Conservation (phyloP, 495 filamentous ascomycete species). For the Ramalina peruviana region DNA sequence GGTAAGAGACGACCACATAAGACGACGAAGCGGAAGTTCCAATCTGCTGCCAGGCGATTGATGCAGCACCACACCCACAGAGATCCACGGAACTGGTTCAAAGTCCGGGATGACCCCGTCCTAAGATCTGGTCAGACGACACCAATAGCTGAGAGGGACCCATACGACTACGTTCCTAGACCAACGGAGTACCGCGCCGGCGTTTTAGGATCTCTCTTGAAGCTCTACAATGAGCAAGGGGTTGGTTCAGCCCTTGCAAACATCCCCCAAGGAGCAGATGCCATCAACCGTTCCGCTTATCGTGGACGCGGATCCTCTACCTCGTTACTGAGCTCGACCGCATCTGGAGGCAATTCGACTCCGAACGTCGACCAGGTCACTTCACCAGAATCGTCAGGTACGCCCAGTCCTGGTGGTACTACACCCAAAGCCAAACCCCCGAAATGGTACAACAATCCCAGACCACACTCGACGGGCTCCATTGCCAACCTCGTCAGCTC, state of each 20-base stretch:
- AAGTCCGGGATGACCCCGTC: constrained; percentile 26
- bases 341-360: constrained; percentile 1
- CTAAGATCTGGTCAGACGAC: constrained; percentile 45
- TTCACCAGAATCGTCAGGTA: constrained; percentile 27
- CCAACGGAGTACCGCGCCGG: constrained; percentile 63
- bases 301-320: not conserved
- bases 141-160: constrained; percentile 42
- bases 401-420: constrained; percentile 21
- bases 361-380: constrained; percentile 20
- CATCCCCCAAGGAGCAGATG: constrained; percentile 9
- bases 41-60: constrained; percentile 5
- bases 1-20: not conserved
- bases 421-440: constrained; percentile 32
- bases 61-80: constrained; percentile 16
- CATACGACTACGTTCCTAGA: constrained; percentile 51
- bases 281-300: constrained; percentile 3
- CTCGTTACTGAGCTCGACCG: constrained; percentile 1
- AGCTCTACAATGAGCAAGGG: constrained; percentile 45
- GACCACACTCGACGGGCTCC: constrained; percentile 30
- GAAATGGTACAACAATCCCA: constrained; percentile 51
- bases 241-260: constrained; percentile 13
- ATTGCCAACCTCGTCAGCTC: constrained; percentile 44
- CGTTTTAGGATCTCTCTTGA: constrained; percentile 64
- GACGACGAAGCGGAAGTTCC: not conserved
- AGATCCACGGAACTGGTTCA: constrained; percentile 26